Evolutionary conservation across 2,329 filamentous ascomycete genomes (phyloP).

Genomic region (Albifimbria verrucaria): DNA sequence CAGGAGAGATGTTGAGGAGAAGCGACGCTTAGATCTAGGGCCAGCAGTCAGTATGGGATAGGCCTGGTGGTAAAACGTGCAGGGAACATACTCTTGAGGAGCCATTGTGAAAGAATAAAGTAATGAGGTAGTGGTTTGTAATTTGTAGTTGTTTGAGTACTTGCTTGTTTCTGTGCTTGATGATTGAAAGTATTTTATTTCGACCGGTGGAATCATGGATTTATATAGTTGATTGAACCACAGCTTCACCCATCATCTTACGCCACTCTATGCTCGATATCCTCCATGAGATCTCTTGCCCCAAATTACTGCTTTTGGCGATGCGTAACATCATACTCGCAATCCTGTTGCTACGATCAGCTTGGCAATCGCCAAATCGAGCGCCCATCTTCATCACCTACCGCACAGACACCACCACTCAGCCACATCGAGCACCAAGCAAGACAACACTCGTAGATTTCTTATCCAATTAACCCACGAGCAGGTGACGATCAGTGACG

Average conservation of each 20-base stretch:
- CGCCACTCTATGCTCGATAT: too few relatives aligned
- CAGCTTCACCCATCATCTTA: background rate
- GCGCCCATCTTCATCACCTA: too few relatives aligned
- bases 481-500: background rate
- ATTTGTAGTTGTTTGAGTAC: background rate
- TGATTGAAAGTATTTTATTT: background rate
- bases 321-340: background rate
- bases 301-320: background rate
- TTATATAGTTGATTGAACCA: background rate
- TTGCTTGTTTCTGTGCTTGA: background rate
- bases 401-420: too few relatives aligned
- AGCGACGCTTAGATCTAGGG: constrained; percentile 6
- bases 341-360: background rate
- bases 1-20: constrained; percentile 4
- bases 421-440: too few relatives aligned
- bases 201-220: background rate
- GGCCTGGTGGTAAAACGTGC: background rate
- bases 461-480: background rate
- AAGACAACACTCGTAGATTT: background rate
- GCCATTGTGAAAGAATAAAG: background rate
- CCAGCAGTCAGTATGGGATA: background rate
- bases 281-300: too few relatives aligned
- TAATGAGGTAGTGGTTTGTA: background rate
- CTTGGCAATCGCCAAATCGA: too few relatives aligned
- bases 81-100: background rate